Conservation (phyloP, 139 green algal genomes). For the Chlamydomonas schloesseri region DNA sequence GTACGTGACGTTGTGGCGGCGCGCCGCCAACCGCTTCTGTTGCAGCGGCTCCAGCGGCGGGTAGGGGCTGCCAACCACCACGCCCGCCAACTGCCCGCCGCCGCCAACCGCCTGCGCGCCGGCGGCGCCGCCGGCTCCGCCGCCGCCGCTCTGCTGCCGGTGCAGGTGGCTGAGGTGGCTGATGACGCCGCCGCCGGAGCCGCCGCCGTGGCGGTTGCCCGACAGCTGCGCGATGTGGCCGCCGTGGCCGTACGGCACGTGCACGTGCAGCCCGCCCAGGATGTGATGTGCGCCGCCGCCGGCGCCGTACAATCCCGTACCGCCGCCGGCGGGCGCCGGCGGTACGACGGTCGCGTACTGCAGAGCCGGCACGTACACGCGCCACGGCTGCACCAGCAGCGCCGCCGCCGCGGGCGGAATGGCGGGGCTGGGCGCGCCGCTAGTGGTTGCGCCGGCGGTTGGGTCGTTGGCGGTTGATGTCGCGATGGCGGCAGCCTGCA, state of each 20-base stretch:
- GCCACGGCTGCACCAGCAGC: not conserved
- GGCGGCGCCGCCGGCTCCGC: not conserved
- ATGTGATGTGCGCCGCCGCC: not conserved
- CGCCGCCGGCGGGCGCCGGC: not conserved
- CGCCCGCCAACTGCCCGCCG: constrained; percentile 61
- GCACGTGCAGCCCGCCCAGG: not conserved
- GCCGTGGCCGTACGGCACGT: not conserved
- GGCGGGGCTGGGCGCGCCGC: not conserved
- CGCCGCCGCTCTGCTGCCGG: not conserved
- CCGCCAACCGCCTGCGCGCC: not conserved
- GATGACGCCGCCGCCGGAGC: not conserved
- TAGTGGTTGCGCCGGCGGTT: not conserved
- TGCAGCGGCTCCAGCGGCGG: constrained; percentile 82
- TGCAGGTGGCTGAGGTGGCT: not conserved
- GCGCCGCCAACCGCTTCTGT: constrained; percentile 83
- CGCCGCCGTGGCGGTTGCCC: not conserved
- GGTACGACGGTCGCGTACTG: not conserved
- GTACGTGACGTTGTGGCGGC: constrained; percentile 90
- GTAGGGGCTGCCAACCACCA: constrained; percentile 79
- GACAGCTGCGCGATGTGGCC: constrained; percentile 9
- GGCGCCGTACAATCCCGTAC: not conserved
- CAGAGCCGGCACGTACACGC: constrained; percentile 27
- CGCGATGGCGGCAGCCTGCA: not conserved
- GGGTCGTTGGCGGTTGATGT: not conserved
- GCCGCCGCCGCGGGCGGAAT: no score